Conservation (phyloP, 352 stramenopile species). For the Globisporangium nagaii region DNA sequence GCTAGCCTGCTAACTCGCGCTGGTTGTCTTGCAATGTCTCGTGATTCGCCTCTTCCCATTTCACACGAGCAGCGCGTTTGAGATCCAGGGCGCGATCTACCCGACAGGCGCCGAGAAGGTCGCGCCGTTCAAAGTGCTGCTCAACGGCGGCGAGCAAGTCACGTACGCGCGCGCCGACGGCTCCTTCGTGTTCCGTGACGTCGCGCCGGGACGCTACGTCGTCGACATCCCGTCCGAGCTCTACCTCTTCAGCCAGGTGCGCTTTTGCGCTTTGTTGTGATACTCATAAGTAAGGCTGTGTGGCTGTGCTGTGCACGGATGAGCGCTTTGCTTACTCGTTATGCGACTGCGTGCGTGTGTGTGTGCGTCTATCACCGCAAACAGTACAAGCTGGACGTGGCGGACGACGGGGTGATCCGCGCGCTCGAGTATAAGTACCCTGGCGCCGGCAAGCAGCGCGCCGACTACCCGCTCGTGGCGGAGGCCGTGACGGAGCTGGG, state of each 20-base stretch:
- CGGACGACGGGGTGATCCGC: constrained; percentile 9
- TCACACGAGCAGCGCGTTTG: constrained; percentile 26
- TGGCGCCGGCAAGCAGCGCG: constrained; percentile 52
- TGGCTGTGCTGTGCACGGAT: no score
- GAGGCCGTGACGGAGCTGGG: constrained; percentile 65
- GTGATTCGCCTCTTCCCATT: neutral
- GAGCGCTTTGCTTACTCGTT: no score
- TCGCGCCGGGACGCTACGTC: constrained; percentile 64
- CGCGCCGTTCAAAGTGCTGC: constrained; percentile 50
- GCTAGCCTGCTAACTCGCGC: neutral
- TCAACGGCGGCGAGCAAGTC: constrained; percentile 71
- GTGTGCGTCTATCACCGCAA: no score
- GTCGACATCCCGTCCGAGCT: constrained; percentile 61
- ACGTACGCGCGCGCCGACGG: constrained; percentile 60
- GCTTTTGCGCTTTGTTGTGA: neutral
- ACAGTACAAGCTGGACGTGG: constrained; percentile 8
- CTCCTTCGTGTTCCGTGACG: constrained; percentile 69
- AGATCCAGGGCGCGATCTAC: constrained; percentile 57
- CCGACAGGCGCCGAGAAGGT: constrained; percentile 45
- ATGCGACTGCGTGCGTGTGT: no score
- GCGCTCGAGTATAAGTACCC: constrained; percentile 77
- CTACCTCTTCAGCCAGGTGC: constrained; percentile 68
- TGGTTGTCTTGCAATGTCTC: neutral
- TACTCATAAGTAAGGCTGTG: no score
- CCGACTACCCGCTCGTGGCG: constrained; percentile 54